phyloP scores from a whole-genome alignment of 345 rosid species.

The Bruguiera sexangula region DNA sequence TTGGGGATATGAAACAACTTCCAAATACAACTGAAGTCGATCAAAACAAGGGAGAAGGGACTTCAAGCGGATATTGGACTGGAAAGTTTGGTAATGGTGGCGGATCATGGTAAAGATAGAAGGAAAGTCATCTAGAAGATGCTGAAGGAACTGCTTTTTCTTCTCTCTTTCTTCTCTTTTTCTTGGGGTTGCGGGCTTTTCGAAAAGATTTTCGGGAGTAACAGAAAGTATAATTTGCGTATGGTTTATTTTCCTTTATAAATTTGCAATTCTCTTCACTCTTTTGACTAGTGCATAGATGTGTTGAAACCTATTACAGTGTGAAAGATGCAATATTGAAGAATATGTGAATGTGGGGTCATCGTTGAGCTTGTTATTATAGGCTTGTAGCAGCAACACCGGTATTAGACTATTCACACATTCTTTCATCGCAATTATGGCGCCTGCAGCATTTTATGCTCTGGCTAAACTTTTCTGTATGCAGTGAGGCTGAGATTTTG shows the following conservation, averaged over 20 bases:
- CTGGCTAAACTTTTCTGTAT: constrained; percentile 1
- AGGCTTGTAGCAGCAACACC: no score
- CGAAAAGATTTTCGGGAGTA: constrained; percentile 19
- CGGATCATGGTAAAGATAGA: constrained; percentile 25
- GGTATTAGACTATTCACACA: constrained; percentile 6
- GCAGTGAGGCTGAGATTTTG: neutral
- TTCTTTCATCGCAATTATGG: constrained; percentile 10
- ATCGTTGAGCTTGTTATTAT: no score
- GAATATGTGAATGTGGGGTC: constrained; percentile 15
- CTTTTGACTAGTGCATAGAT: constrained; percentile 16
- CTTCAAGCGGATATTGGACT: constrained; percentile 25
- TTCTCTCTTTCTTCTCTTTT: neutral
- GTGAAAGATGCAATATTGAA: constrained; percentile 8
- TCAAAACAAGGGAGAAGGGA: constrained; percentile 41
- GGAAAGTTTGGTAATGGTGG: constrained; percentile 27
- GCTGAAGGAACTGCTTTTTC: constrained; percentile 1
- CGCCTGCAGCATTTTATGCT: neutral
- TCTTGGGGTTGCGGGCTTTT: neutral
- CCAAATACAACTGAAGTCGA: constrained; percentile 33
- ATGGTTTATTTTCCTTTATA: neutral
- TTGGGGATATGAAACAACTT: constrained; percentile 39
- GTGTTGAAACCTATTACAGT: constrained; percentile 9
- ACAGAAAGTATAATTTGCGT: constrained; percentile 7
- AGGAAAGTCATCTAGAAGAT: neutral
- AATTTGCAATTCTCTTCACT: neutral